A percentile compares a stretch with the other conserved stretches of the same genome.
phyloP scores from a whole-genome alignment of 495 filamentous ascomycete genomes.

The Tuber borchii region DNA sequence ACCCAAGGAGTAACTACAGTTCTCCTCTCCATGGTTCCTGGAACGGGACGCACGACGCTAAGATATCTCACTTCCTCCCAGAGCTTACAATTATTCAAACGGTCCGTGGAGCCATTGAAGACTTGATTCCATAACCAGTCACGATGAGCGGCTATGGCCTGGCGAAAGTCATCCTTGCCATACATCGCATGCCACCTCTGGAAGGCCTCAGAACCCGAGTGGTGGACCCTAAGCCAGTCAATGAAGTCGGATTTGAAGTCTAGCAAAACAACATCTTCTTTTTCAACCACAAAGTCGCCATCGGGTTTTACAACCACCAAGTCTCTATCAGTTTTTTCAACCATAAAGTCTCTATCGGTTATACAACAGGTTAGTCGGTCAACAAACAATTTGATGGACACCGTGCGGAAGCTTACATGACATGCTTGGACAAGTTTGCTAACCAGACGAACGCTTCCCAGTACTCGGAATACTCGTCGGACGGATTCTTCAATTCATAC shows the following conservation, averaged over 20 bases:
- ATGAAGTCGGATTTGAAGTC: slow-evolving; percentile 54
- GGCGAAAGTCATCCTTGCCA: slow-evolving; percentile 53
- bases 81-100: slow-evolving; percentile 40
- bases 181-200: slow-evolving; percentile 50
- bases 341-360: slow-evolving; percentile 49
- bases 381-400: neutral
- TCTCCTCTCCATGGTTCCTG: slow-evolving; percentile 32
- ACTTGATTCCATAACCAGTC: slow-evolving; percentile 61
- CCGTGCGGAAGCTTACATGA: slow-evolving; percentile 44
- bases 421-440: slow-evolving; percentile 59
- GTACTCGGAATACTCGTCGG: slow-evolving; percentile 54
- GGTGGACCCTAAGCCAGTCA: slow-evolving; percentile 47
- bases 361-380: slow-evolving; percentile 5
- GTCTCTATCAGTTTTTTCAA: slow-evolving; percentile 44
- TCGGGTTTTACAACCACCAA: slow-evolving; percentile 44
- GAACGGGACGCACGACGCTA: slow-evolving; percentile 21
- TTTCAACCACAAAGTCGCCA: slow-evolving; percentile 50
- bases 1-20: slow-evolving; percentile 66
- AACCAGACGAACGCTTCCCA: slow-evolving; percentile 60
- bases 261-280: slow-evolving; percentile 44
- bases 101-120: slow-evolving; percentile 42
- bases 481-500: slow-evolving; percentile 54
- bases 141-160: slow-evolving; percentile 50
- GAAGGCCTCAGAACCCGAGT: slow-evolving; percentile 45
- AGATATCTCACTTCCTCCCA: slow-evolving; percentile 36